Evolutionary conservation across 352 stramenopile species (phyloP), one percentile per base, ranked within the genome.

Genomic region (Phytophthora macrochlamydospora): DNA sequence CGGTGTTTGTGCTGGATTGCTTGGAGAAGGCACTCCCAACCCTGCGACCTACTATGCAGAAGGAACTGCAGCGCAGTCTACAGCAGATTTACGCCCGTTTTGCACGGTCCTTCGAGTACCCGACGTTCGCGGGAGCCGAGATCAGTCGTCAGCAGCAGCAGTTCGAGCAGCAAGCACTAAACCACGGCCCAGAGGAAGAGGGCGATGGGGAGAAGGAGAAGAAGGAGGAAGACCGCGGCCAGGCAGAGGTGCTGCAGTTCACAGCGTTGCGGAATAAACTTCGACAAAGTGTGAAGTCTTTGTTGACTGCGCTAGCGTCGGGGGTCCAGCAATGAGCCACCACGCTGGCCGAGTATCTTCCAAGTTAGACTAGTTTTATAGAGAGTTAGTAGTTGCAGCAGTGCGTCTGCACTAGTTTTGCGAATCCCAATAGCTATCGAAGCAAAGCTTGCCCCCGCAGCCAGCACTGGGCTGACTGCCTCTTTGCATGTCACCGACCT

Each of bases 191-290:
- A 4, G 49, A 40, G 14, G 58, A 51, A 2, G 53, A 59, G 8
- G 56, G 54, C 14, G 33, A 53, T 1, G 30, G 69, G 30, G 55
- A 58, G 33, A 65, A 67, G 55, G 55, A 43, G 40, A 71, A 52
- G 30, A 70, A 80, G 14, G 49, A 72, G 7, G 59, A 71, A 51
- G 63, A 81, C 9, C 73, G 73, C n/a, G 63, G 70, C 1, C 60
- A 73, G 14, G 64, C 67, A 1, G 76, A 81, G 57, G 59, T 53
- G 49, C 32, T 78, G 55, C 76, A 79, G 49, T 80, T 81, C 57
- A 53, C 65, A 13, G 53, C 67, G 14, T 53, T 81, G 35, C 69
- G 71, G 24, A 79, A 81, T 50, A 79, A 77, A 38, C 40, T 85
- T 51, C 73, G 76, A 2, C 73, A 79, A 52, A 71, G 58, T 29